Evolutionary conservation across 306 rosid species (phyloP).

Genomic region (Rubus idaeus): DNA sequence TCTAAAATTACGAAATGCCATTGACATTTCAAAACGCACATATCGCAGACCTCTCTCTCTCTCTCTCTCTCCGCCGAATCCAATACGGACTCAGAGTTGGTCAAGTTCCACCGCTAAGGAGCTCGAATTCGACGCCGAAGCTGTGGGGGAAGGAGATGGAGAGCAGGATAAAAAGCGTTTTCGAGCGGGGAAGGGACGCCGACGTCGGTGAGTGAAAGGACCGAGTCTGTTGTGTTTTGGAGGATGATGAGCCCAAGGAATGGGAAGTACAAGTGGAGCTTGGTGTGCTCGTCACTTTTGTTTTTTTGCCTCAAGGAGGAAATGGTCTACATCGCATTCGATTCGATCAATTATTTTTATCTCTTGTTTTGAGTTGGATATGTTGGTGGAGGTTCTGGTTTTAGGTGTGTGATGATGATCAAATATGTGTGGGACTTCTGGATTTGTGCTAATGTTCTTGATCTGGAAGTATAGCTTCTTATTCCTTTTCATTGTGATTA

Average conservation of each 20-base stretch:
- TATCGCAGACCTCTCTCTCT: too few species aligned
- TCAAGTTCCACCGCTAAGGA: slow-evolving; percentile 73
- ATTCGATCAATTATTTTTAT: slow-evolving; percentile 55
- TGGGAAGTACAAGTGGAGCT: slow-evolving; percentile 99
- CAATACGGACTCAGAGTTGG: slow-evolving; percentile 74
- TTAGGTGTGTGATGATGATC: slow-evolving; percentile 27
- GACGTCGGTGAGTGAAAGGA: slow-evolving; percentile 83
- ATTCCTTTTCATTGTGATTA: slow-evolving; percentile 34
- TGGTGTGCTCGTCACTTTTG: slow-evolving; percentile 93
- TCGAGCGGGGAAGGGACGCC: slow-evolving; percentile 95
- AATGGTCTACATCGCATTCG: slow-evolving; percentile 92
- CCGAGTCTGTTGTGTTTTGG: slow-evolving; percentile 80
- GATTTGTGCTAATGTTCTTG: slow-evolving; percentile 18
- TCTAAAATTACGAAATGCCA: too few species aligned
- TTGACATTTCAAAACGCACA: too few species aligned
- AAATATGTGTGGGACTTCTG: neutral
- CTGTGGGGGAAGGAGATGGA: slow-evolving; percentile 89
- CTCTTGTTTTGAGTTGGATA: slow-evolving; percentile 23
- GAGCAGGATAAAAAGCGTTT: slow-evolving; percentile 62
- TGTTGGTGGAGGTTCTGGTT: slow-evolving; percentile 32
- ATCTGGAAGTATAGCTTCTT: slow-evolving; percentile 30
- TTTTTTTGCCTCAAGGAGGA: slow-evolving; percentile 90
- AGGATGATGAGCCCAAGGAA: slow-evolving; percentile 92
- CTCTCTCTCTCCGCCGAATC: slow-evolving; percentile 36
- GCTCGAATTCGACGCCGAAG: slow-evolving; percentile 84